Evolutionary conservation across 108 stramenopile genomes (phyloP), one percentile per base, ranked within the genome.

Genomic region (Aurantiochytrium sp.): DNA sequence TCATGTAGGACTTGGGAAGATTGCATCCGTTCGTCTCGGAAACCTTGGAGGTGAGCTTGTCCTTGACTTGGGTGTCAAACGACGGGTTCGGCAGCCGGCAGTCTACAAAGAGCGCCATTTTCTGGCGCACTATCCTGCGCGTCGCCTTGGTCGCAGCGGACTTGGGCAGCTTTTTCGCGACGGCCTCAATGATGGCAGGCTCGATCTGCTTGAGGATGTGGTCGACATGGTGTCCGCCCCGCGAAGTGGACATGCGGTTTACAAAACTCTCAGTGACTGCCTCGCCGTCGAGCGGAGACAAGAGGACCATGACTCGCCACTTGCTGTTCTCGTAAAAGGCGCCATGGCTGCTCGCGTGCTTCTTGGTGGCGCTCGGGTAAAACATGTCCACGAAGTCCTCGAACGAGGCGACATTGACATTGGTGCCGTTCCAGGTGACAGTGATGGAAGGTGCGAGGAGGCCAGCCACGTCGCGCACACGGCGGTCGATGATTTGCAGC

Each of bases 141-240:
- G 69, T 86, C 0, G 87, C 30, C n/a, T 30, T 19, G 17, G 73
- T 95, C 22, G 37, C 41, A 41, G 93, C 88, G 15, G 92, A 87
- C 12, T 95, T 93, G 54, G 93, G 91, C 42, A 96, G 92, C 32
- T 88, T 86, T 68, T 95, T 95, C 10, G 91, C 91, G 45, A 96
- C 89, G 85, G 95, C 96, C 52, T 92, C 90, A 52, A 92, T 86
- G 68, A 96, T 81, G 3, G 91, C 92, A 2, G 59, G 59, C 59
- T 65, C 59, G 2, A 65, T 15, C 59, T 65, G 59, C 34, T 30
- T 34, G 15, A 65, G 10, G 19, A 65, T 65, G 59, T 65, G 59
- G 86, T 95, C 92, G 36, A 97, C 96, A 88, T 98, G 97, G 22
- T 95, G 93, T 19, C 97, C 97, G 22, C 96, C 96, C 55, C 95